phyloP scores from a whole-genome alignment of 257 asterid species.

The Voacanga thouarsii region DNA sequence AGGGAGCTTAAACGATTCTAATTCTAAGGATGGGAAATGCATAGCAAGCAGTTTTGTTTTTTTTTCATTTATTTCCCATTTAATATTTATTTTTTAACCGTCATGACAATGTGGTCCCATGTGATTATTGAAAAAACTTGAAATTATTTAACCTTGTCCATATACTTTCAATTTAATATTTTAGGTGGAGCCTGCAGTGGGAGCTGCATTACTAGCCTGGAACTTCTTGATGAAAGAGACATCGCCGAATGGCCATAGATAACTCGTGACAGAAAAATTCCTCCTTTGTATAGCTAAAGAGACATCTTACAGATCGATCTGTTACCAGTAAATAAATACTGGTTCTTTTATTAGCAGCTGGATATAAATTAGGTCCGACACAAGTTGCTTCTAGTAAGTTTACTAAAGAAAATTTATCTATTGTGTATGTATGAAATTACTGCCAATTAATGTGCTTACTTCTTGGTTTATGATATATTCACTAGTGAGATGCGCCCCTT shows the following conservation, averaged over 20 bases:
- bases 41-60: background rate
- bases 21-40: background rate
- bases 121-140: background rate
- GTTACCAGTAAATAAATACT: background rate
- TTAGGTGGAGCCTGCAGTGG: constrained; percentile 90
- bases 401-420: no score
- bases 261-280: constrained; percentile 22
- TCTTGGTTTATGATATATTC: no score
- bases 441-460: no score
- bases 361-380: background rate
- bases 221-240: constrained; percentile 52
- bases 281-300: constrained; percentile 14
- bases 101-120: background rate
- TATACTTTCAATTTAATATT: background rate
- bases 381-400: background rate
- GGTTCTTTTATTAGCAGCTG: background rate
- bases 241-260: constrained; percentile 45
- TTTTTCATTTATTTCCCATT: background rate
- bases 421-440: no score
- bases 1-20: background rate
- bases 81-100: background rate
- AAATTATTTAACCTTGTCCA: background rate
- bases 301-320: background rate
- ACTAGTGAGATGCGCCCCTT: no score
- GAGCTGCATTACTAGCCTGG: constrained; percentile 90